Evolutionary conservation across 176 grass and related monocot genomes (phyloP), one percentile per base, ranked within the genome.

Genomic region (Eremochloa ophiuroides): DNA sequence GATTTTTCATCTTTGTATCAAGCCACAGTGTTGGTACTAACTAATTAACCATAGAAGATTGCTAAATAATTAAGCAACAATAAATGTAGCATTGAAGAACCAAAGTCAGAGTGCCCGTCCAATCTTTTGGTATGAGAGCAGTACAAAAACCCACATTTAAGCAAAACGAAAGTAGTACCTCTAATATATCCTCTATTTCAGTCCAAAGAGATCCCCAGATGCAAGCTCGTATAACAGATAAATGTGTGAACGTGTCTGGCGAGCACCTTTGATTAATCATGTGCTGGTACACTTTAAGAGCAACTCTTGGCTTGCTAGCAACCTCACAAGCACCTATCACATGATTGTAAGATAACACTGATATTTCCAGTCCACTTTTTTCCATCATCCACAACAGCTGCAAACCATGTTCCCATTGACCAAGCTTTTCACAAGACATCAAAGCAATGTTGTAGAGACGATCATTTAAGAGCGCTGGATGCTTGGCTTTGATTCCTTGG

Each of bases 301-400:
- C 95, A 87, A 94, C 78, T 84, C 89, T 84, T 66, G 92, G 89
- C 74, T 93, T 8, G 15, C 86, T 83, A 12, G 86, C 92, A 74
- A 91, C 71, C 86, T 98, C 95, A 70, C 92, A 98, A 79, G 92
- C 71, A 81, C 81, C 81, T 76, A 98, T 94, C 75, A 86, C 95
- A 85, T 98, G 95, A 78, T 98, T 98, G 76, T 98, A 98, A 79
- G 90, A 89, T 20, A 87, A 64, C 6, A 47, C 87, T 64, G 84
- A 92, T 69, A 94, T 77, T 73, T 93, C 35, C n/a, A 91, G 41
- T 40, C 81, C 86, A 61, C 71, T 69, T 82, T 60, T 98, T 63
- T 93, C 95, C 95, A 98, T 98, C 83, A 89, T 40, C 90, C 95
- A 98, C 34, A 98, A 66, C 62, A 98, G 69, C 58, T 98, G 92